phyloP scores from a whole-genome alignment of 2,329 filamentous ascomycete species.

The Salinomyces thailandicus region DNA sequence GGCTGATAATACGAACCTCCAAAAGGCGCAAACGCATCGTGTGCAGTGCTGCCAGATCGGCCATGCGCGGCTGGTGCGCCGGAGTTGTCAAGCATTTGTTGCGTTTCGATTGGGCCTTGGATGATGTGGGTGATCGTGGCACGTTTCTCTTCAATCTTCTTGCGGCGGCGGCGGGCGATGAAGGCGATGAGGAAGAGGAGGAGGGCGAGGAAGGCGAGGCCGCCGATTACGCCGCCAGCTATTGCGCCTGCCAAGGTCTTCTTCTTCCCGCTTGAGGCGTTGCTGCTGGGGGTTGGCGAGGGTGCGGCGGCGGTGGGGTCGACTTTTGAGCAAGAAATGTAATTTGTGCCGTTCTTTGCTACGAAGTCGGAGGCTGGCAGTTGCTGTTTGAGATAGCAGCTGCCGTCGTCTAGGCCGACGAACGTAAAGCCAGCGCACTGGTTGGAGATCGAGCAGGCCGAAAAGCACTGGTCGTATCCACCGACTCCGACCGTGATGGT shows the following conservation, averaged over 20 bases:
- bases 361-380: constrained; percentile 12
- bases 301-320: constrained; percentile 11
- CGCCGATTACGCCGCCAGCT: constrained; percentile 15
- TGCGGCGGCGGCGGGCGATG: constrained; percentile 10
- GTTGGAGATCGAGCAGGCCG: constrained; percentile 15
- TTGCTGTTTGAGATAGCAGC: constrained; percentile 19
- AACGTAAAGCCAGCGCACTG: constrained; percentile 22
- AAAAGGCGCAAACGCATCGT: constrained; percentile 19
- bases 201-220: constrained; percentile 9
- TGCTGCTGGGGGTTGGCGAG: neutral
- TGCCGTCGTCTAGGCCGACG: constrained; percentile 16
- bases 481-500: constrained; percentile 14
- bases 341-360: constrained; percentile 13
- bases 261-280: neutral
- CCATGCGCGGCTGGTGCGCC: constrained; percentile 8
- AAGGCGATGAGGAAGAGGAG: constrained; percentile 12
- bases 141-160: constrained; percentile 14
- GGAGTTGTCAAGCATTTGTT: constrained; percentile 1
- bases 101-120: constrained; percentile 8
- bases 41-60: constrained; percentile 15
- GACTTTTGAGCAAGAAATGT: constrained; percentile 16
- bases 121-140: constrained; percentile 10
- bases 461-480: constrained; percentile 22
- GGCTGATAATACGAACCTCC: constrained; percentile 20
- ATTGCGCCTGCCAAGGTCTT: constrained; percentile 9